A percentile compares a stretch with the other conserved stretches of the same genome.
phyloP scores from a whole-genome alignment of 371 early-diverging fungal species.

The Dichotomocladium elegans region DNA sequence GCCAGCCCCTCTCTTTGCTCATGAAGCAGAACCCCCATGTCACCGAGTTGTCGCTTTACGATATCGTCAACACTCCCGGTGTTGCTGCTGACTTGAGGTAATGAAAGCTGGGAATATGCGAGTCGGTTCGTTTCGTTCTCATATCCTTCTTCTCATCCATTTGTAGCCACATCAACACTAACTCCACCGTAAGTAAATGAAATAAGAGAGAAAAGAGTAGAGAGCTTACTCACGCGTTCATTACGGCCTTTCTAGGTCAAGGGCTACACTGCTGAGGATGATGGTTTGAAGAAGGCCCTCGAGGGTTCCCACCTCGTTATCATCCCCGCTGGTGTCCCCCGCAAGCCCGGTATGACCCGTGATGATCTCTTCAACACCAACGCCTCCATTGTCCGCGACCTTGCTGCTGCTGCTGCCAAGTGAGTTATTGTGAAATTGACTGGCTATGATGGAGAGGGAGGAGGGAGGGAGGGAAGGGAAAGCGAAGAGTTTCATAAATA shows the following conservation, averaged over 20 bases:
- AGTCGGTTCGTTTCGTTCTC: neutral
- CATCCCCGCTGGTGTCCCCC: slow-evolving; percentile 96
- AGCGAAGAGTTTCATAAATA: no score
- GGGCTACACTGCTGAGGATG: slow-evolving; percentile 85
- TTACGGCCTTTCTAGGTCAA: slow-evolving; percentile 58
- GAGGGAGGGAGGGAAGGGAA: neutral
- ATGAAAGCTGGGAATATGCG: neutral
- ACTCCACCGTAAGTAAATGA: slow-evolving; percentile 59
- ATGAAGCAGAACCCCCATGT: slow-evolving; percentile 83
- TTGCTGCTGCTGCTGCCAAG: slow-evolving; percentile 66
- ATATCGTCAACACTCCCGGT: slow-evolving; percentile 95
- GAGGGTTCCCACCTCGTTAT: slow-evolving; percentile 81
- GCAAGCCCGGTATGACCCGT: slow-evolving; percentile 99
- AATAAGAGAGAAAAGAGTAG: neutral
- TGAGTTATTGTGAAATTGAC: slow-evolving; percentile 38
- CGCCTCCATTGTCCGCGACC: slow-evolving; percentile 90
- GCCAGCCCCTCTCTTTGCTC: slow-evolving; percentile 87
- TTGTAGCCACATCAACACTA: slow-evolving; percentile 88
- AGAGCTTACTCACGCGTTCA: neutral
- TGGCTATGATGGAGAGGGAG: neutral
- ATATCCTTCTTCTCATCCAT: neutral
- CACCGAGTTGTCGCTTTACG: slow-evolving; percentile 88
- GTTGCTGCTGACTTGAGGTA: slow-evolving; percentile 91
- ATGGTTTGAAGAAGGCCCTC: slow-evolving; percentile 84
- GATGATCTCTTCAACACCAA: slow-evolving; percentile 98